Base-by-base conservation (phyloP, 768 basidiomycete species). In the Trametes coccinea region DNA sequence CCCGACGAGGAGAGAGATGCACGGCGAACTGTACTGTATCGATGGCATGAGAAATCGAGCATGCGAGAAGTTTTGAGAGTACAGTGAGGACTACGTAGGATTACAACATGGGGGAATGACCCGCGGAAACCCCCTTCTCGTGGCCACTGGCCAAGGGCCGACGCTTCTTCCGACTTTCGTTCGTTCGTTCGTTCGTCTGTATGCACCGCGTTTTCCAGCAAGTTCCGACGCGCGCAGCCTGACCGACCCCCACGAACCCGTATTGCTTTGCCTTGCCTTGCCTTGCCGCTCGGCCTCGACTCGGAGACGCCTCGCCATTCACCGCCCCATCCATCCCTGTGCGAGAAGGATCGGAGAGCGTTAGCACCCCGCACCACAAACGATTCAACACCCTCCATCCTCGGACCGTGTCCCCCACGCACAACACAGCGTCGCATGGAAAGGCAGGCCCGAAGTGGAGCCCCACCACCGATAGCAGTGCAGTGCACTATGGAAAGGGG, bases 281-380 rank as follows among this genome's bases (percentile, higher is more conserved):
- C 5, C 6, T 11, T 5, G 27, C 48, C 27, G 11, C 29, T 29
- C 47, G 11, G 47, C 11, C 17, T 9, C 17, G 45, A 22, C 22
- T 22, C 45, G 27, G 22, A 29, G 10, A 27, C 27, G 22, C 8
- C 10, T 37, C 22, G 45, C n/a, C 13, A 16, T n/a, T 65, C 53
- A 66, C 66, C 66, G 66, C 54, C 66, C 66, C 66, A 66, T 66
- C 66, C 66, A 66, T 22, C 66, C 66, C 66, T 66, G 52, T 49
- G 52, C 41, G 49, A 29, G 41, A 30, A 43, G 30, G 39, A 29
- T 33, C 33, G 59, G n/a, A 50, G 27, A 34, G 50, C 11, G 49
- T 59, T 37, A 59, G 57, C 40, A 33, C 40, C 44, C 30, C 29
- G 30, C 39, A 34, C 31, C 27, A 30, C 48, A 29, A 6, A 33